phyloP scores from a whole-genome alignment of 2,329 filamentous ascomycete genomes.

The Sclerotinia subarctica region DNA sequence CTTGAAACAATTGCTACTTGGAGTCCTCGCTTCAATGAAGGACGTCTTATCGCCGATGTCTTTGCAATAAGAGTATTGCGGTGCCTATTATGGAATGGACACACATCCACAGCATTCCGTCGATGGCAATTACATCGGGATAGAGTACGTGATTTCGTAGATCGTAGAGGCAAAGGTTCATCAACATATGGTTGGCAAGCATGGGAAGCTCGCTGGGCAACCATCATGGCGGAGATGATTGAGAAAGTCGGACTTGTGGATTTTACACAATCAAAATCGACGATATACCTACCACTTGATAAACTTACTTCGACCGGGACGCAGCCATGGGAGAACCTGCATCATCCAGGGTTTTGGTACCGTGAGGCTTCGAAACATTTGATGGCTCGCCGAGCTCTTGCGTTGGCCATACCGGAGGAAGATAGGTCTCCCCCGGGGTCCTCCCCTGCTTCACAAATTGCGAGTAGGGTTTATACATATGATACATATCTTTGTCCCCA shows the following conservation, averaged over 20 bases:
- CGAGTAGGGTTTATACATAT: constrained; percentile 54
- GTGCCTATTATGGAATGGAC: constrained; percentile 75
- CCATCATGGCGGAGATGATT: constrained; percentile 59
- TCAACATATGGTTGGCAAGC: constrained; percentile 91
- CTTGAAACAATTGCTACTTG: constrained; percentile 87
- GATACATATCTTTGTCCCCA: constrained; percentile 66
- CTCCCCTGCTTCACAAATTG: constrained; percentile 46
- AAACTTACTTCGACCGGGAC: constrained; percentile 53
- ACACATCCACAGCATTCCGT: constrained; percentile 75
- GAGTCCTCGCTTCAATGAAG: constrained; percentile 88
- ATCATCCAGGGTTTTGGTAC: constrained; percentile 67
- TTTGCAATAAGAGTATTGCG: constrained; percentile 78
- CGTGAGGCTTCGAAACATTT: constrained; percentile 58
- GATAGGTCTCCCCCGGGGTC: constrained; percentile 52
- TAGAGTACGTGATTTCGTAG: constrained; percentile 71
- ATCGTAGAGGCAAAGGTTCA: constrained; percentile 79
- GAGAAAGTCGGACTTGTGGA: constrained; percentile 52
- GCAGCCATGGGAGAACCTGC: constrained; percentile 61
- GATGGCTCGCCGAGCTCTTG: constrained; percentile 51
- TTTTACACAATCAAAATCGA: constrained; percentile 45
- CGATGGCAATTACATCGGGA: constrained; percentile 77
- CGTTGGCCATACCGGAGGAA: constrained; percentile 57
- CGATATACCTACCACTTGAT: constrained; percentile 55
- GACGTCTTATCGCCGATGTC: constrained; percentile 79
- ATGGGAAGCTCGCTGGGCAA: constrained; percentile 77